Evolutionary conservation across 768 basidiomycete species (phyloP).

Genomic region (Dacryopinax primogenitus): DNA sequence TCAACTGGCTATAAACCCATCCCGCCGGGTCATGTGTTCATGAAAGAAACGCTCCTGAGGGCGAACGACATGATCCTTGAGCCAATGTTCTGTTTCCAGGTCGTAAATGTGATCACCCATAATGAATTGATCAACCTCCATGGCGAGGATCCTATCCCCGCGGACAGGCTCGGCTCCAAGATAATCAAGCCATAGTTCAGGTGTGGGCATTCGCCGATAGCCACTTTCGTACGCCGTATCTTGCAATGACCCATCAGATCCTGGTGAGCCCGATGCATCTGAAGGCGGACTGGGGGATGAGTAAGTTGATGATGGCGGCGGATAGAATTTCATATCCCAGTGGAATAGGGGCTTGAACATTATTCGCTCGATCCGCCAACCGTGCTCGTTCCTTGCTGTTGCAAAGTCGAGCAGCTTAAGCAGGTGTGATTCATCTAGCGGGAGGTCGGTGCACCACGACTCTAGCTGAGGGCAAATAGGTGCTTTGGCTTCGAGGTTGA

Average conservation of each 20-base stretch:
- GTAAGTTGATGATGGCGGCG: neutral
- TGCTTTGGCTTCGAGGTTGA: neutral
- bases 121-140: neutral
- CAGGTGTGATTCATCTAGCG: neutral
- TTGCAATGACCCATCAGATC: neutral
- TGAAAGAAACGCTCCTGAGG: neutral
- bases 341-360: neutral
- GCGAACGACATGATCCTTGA: neutral
- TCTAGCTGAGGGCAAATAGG: neutral
- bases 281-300: neutral
- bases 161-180: neutral
- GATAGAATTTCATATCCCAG: neutral
- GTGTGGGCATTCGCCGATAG: neutral
- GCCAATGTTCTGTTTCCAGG: neutral
- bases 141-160: neutral
- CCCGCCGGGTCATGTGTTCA: neutral
- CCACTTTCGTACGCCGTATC: neutral
- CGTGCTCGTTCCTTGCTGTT: neutral
- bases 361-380: neutral
- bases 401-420: neutral
- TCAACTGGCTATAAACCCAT: slow-evolving; percentile 1
- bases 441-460: neutral
- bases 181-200: neutral
- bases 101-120: neutral
- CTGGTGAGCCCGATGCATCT: neutral